Evolutionary conservation across 768 basidiomycete species (phyloP).

Genomic region (Termitomyces titanicus): DNA sequence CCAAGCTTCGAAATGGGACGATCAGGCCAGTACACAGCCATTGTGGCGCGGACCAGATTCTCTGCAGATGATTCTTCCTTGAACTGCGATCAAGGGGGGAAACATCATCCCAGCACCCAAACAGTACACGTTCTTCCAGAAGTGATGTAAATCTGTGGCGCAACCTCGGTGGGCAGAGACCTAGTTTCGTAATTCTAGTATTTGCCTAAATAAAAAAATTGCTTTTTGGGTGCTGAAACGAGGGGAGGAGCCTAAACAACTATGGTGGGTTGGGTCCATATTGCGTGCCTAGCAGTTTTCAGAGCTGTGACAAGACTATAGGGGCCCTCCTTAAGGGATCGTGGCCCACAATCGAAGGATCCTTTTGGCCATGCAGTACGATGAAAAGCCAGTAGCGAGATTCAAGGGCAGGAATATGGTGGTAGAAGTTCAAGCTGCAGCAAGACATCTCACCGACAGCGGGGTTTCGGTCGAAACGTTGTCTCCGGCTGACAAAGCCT

Average conservation of each 20-base stretch:
- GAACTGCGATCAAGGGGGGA: not conserved
- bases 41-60: not conserved
- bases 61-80: not conserved
- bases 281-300: not conserved
- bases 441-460: constrained; percentile 3
- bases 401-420: not conserved
- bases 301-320: not conserved
- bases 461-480: not conserved
- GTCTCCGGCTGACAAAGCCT: constrained; percentile 1
- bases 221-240: not conserved
- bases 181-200: not conserved
- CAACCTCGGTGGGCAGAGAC: not conserved
- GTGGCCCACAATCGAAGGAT: not conserved
- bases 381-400: not conserved
- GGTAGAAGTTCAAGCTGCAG: not conserved
- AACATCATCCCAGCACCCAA: not conserved
- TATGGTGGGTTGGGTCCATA: not conserved
- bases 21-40: constrained; percentile 5
- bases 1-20: not conserved
- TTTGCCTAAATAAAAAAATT: not conserved
- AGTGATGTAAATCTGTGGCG: not conserved
- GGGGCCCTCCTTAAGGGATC: not conserved
- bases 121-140: not conserved
- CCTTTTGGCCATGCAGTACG: not conserved
- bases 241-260: not conserved